Evolutionary conservation across 1,284 basidiomycete species (phyloP).

Genomic region (Thelephora terrestris): DNA sequence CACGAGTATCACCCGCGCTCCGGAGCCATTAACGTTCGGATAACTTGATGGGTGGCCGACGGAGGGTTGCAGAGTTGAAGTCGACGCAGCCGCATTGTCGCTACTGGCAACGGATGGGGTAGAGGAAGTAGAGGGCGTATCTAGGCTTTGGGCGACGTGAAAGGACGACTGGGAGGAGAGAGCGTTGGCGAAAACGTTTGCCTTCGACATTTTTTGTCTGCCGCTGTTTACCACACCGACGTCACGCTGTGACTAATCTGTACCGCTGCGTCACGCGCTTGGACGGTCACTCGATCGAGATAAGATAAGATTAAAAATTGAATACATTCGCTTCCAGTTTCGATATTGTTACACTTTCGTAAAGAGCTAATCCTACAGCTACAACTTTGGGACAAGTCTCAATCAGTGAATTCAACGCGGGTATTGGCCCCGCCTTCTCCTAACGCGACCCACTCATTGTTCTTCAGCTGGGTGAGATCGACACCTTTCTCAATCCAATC

Average conservation of each 20-base stretch:
- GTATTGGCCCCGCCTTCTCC: no score
- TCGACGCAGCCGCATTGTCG: not conserved
- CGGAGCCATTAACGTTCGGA: not conserved
- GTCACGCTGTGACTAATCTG: no score
- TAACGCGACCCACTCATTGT: no score
- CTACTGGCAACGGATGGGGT: conserved; percentile 1
- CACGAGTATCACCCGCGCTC: not conserved
- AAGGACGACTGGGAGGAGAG: not conserved
- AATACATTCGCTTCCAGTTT: conserved; percentile 29
- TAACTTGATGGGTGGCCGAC: not conserved
- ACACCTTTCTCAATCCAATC: conserved; percentile 6
- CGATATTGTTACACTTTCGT: no score
- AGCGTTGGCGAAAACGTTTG: not conserved
- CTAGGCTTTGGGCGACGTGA: conserved; percentile 1
- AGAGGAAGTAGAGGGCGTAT: conserved; percentile 9
- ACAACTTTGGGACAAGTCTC: conserved; percentile 30
- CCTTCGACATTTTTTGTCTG: conserved; percentile 47
- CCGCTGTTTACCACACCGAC: conserved; percentile 28
- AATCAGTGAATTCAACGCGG: not conserved
- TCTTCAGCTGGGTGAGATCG: not conserved
- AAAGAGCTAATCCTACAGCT: not conserved
- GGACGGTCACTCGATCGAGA: conserved; percentile 9
- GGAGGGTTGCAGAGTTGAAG: not conserved
- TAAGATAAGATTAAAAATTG: conserved; percentile 18
- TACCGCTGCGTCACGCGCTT: no score